Conservation (phyloP, 2,329 filamentous ascomycete genomes). For the Pestalotiopsis fici region DNA sequence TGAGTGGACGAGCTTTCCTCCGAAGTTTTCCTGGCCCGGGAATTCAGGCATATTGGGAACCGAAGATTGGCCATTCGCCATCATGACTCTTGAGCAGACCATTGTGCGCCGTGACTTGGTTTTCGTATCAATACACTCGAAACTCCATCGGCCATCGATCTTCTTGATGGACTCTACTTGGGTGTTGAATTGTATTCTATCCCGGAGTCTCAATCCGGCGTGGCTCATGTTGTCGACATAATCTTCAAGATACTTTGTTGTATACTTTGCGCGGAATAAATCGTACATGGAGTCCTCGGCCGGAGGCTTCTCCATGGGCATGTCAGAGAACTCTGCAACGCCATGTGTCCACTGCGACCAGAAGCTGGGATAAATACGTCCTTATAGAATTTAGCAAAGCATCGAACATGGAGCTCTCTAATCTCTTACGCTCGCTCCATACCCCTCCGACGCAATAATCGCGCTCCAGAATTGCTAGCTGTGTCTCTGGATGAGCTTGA, state of each 20-base stretch:
- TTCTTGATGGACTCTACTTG: slow-evolving; percentile 21
- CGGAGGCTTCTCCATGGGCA: slow-evolving; percentile 24
- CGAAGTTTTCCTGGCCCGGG: slow-evolving; percentile 26
- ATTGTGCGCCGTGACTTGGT: background rate
- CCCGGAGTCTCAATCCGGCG: slow-evolving; percentile 18
- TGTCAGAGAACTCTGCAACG: slow-evolving; percentile 30
- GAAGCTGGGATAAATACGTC: slow-evolving; percentile 25
- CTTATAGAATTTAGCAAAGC: slow-evolving; percentile 11
- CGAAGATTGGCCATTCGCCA: background rate
- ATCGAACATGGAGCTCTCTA: background rate
- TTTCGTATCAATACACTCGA: slow-evolving; percentile 11
- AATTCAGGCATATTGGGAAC: slow-evolving; percentile 26
- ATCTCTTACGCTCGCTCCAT: slow-evolving; percentile 18
- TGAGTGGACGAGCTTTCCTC: slow-evolving; percentile 29
- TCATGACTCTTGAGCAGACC: background rate
- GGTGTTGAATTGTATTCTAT: slow-evolving; percentile 21
- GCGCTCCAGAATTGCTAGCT: slow-evolving; percentile 17
- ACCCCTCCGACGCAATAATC: slow-evolving; percentile 20
- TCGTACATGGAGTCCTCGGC: slow-evolving; percentile 22
- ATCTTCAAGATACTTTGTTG: slow-evolving; percentile 25
- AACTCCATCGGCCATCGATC: slow-evolving; percentile 17
- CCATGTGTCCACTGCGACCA: slow-evolving; percentile 30
- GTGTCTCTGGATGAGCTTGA: slow-evolving; percentile 18
- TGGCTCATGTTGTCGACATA: slow-evolving; percentile 16
- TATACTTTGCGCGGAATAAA: slow-evolving; percentile 27